Conservation (phyloP, 2,329 filamentous ascomycete genomes). For the Colletotrichum orbiculare region DNA sequence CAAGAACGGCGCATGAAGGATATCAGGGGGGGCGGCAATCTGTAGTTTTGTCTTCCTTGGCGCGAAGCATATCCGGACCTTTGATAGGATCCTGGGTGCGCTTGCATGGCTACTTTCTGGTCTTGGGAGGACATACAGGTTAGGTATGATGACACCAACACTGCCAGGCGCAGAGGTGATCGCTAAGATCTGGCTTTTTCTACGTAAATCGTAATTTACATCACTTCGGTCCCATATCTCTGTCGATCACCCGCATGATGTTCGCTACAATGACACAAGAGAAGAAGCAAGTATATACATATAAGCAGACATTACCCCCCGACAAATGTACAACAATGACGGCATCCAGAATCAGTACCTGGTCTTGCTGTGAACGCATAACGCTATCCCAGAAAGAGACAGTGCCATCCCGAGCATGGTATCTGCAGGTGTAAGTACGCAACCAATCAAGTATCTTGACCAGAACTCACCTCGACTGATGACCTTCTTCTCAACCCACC, state of each 20-base stretch:
- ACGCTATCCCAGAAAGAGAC: conserved; percentile 81
- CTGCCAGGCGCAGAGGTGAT: conserved; percentile 28
- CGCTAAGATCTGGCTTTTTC: conserved; percentile 7
- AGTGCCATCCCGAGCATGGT: conserved; percentile 86
- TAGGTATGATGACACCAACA: not conserved
- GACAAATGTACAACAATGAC: too few species aligned
- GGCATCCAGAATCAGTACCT: not conserved
- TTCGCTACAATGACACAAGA: too few species aligned
- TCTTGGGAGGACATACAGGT: not conserved
- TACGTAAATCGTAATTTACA: not conserved
- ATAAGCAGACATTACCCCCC: too few species aligned
- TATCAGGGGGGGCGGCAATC: conserved; percentile 15
- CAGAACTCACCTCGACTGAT: conserved; percentile 77
- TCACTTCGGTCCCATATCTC: too few species aligned
- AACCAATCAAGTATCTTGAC: conserved; percentile 1
- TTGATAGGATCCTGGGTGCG: conserved; percentile 20
- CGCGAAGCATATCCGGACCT: conserved; percentile 3
- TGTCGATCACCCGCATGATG: too few species aligned
- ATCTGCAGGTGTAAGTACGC: conserved; percentile 60
- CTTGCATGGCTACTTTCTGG: not conserved
- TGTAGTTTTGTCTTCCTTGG: not conserved
- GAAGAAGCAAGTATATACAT: too few species aligned
- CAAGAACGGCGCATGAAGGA: conserved; percentile 33
- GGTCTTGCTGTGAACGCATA: conserved; percentile 80
- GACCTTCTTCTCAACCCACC: conserved; percentile 92